A percentile compares a stretch with the other conserved stretches of the same genome.
Conservation (phyloP, 345 rosid genomes). For the Corchorus olitorius region DNA sequence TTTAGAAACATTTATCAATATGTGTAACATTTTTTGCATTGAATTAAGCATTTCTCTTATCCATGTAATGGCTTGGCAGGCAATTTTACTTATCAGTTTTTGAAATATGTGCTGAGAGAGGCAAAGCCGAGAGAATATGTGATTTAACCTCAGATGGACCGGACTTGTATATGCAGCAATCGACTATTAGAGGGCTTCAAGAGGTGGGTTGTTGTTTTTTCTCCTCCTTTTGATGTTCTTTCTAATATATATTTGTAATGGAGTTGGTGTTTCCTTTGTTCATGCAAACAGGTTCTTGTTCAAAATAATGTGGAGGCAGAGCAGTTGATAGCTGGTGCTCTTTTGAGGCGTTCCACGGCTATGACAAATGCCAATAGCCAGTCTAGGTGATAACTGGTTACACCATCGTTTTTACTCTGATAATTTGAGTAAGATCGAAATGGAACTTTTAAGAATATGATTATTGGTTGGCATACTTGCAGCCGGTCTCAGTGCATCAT, state of each 20-base stretch:
- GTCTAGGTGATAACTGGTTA: constrained; percentile 57
- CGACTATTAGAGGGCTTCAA: constrained; percentile 67
- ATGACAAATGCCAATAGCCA: constrained; percentile 79
- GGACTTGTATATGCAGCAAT: constrained; percentile 69
- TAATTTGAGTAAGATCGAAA: neutral
- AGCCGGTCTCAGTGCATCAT: constrained; percentile 98
- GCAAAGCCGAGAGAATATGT: constrained; percentile 68
- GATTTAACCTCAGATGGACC: constrained; percentile 65
- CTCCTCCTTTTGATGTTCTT: constrained; percentile 1
- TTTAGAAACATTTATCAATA: neutral
- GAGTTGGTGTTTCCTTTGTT: constrained; percentile 15
- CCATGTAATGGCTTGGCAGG: constrained; percentile 39
- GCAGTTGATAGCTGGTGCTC: constrained; percentile 63
- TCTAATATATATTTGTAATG: neutral
- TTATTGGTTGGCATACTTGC: constrained; percentile 25
- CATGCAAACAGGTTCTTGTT: constrained; percentile 51
- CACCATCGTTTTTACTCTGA: neutral
- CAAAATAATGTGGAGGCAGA: constrained; percentile 62
- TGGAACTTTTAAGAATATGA: neutral
- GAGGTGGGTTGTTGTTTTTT: constrained; percentile 48
- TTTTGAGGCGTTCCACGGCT: constrained; percentile 83
- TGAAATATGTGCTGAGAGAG: constrained; percentile 80
- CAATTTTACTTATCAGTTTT: constrained; percentile 64
- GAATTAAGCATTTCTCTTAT: constrained; percentile 2
- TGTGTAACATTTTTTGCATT: neutral